Evolutionary conservation across 768 basidiomycete species (phyloP), one percentile per base, ranked within the genome.

Genomic region (Rhizopogon vulgaris): DNA sequence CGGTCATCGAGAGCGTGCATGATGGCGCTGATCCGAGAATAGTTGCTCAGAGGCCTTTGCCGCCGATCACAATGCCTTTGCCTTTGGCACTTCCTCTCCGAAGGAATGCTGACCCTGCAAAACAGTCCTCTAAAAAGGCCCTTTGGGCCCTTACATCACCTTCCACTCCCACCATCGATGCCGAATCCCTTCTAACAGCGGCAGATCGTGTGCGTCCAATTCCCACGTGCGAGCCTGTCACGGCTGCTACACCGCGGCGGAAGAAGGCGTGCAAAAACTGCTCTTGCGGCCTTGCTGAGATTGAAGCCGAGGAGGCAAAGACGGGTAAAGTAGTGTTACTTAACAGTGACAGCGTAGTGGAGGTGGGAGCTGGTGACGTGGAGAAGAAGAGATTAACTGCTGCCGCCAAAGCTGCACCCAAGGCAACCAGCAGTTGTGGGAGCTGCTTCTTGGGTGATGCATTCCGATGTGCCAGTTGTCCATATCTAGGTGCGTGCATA

Each of bases 371-470:
- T 3, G 64, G 70, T 38, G 74, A 79, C 60, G 66, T 63, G 38
- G 90, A 87, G 74, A 84, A 74, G 69, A 84, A 79, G 66, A 78
- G 81, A 58, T 66, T 90, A 63, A 61, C 81, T 2, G 68, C 72
- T 38, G 88, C 88, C 8, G 87, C 85, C 1, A 80, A 77, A 61
- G 78, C 79, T 18, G 81, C 90, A 12, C 83, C 85, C 11, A 90
- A 91, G 73, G 92, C 90, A 36, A 97, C 94, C 50, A 95, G 94
- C 65, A 93, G 91, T 64, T 98, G 96, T 73, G 95, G 94, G 14
- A 97, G 78, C 73, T 99, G 96, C 75, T 98, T 91, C 75, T 73
- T 98, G 36, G 96, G 96, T 9, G 96, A 99, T 70, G 96, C 96
- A 3, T 99, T 99, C 73, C 77, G 96, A 63, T 99, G 96, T 70